Evolutionary conservation across 2,329 filamentous ascomycete genomes (phyloP).

Genomic region (Cladophialophora yegresii): DNA sequence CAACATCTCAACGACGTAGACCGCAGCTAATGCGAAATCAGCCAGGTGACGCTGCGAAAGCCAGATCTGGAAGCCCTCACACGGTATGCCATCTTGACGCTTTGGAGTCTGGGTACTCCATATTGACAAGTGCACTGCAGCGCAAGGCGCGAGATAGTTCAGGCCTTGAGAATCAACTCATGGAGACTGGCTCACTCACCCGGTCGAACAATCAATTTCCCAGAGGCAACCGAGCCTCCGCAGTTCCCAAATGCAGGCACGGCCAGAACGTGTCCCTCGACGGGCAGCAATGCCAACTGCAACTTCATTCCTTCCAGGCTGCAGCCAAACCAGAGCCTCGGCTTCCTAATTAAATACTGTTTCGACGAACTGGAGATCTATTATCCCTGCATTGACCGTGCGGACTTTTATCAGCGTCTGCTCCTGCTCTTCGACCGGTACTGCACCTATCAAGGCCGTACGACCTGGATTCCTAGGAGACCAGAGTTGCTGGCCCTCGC

Average conservation of each 20-base stretch:
- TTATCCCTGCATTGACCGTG: constrained; percentile 16
- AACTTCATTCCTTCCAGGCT: constrained; percentile 5
- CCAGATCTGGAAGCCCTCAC: not conserved
- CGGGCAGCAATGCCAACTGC: not conserved
- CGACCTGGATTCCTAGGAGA: not conserved
- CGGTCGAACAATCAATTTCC: not conserved
- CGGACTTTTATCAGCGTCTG: constrained; percentile 14
- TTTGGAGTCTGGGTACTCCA: not conserved
- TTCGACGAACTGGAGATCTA: constrained; percentile 20
- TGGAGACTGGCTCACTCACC: not conserved
- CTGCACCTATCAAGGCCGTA: not conserved
- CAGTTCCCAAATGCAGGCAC: too few relatives aligned
- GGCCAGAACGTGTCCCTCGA: too few relatives aligned
- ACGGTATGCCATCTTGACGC: not conserved
- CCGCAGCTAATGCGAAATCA: not conserved
- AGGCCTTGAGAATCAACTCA: not conserved
- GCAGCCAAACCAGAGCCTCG: not conserved
- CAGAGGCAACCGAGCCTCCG: not conserved
- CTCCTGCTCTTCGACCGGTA: constrained; percentile 1
- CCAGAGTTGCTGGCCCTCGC: constrained; percentile 8
- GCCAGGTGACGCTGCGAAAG: not conserved
- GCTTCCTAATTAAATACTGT: constrained; percentile 6
- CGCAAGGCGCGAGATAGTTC: constrained; percentile 4
- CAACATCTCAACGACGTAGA: not conserved
- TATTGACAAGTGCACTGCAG: not conserved